These are phyloP conservation scores for Fusarium ambrosium DNA, from an alignment of 2,329 filamentous ascomycete species.

Conservation along the genomic window DNA sequence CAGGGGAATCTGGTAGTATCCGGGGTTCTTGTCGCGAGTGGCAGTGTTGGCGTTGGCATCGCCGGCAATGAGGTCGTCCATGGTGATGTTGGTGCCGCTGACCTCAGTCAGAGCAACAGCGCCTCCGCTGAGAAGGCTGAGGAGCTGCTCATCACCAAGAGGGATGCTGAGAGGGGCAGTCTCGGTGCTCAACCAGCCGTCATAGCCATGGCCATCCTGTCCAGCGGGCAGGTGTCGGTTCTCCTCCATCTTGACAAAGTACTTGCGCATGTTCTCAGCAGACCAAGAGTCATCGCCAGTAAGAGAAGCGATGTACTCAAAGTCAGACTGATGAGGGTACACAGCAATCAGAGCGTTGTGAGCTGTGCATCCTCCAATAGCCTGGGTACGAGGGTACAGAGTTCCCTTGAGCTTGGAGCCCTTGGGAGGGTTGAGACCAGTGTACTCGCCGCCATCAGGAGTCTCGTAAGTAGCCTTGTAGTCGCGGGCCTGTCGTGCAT, in stretches of 20 bases:
- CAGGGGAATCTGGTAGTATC: slow-evolving; percentile 70
- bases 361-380: slow-evolving; percentile 65
- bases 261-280: slow-evolving; percentile 70
- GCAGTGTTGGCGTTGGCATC: slow-evolving; percentile 39
- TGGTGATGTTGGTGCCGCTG: slow-evolving; percentile 26
- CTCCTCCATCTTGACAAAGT: slow-evolving; percentile 69
- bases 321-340: slow-evolving; percentile 71
- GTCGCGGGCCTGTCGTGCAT: slow-evolving; percentile 65
- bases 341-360: slow-evolving; percentile 73
- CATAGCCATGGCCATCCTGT: slow-evolving; percentile 34
- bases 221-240: slow-evolving; percentile 59
- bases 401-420: slow-evolving; percentile 59
- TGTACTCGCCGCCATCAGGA: slow-evolving; percentile 66
- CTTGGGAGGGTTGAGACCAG: slow-evolving; percentile 56
- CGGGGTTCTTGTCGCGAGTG: slow-evolving; percentile 39
- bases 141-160: slow-evolving; percentile 31
- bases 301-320: slow-evolving; percentile 66
- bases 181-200: slow-evolving; percentile 41
- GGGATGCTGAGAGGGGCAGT: slow-evolving; percentile 36
- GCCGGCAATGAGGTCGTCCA: slow-evolving; percentile 33
- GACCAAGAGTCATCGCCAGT: slow-evolving; percentile 73
- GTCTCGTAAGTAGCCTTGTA: slow-evolving; percentile 71
- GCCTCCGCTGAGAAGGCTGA: slow-evolving; percentile 30
- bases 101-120: slow-evolving; percentile 23
- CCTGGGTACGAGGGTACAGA: slow-evolving; percentile 62